These are phyloP conservation scores for Halenospora varia DNA, from an alignment of 495 filamentous ascomycete genomes.

Conservation along the genomic window DNA sequence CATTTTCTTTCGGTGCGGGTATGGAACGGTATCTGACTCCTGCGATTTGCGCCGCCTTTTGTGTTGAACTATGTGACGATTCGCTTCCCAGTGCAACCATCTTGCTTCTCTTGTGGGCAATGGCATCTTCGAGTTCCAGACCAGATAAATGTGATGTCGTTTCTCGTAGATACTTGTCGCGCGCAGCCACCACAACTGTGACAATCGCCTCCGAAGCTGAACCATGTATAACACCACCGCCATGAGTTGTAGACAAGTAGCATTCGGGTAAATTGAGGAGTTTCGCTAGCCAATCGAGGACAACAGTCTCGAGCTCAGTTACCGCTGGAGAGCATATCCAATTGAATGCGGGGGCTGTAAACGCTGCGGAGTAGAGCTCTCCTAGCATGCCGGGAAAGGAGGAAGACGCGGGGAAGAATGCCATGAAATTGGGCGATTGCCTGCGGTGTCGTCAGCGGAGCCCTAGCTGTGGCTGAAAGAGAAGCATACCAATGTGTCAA, in stretches of 20 bases:
- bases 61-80: slow-evolving; percentile 74
- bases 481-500: slow-evolving; percentile 79
- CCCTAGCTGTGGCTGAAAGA: not conserved
- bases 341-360: slow-evolving; percentile 91
- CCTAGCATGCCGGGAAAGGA: slow-evolving; percentile 87
- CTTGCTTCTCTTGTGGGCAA: slow-evolving; percentile 59
- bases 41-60: slow-evolving; percentile 83
- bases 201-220: slow-evolving; percentile 87
- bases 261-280: slow-evolving; percentile 67
- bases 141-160: slow-evolving; percentile 49
- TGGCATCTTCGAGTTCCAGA: slow-evolving; percentile 58
- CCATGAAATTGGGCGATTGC: slow-evolving; percentile 94
- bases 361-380: slow-evolving; percentile 86
- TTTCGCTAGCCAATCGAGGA: slow-evolving; percentile 87
- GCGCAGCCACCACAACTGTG: slow-evolving; percentile 81
- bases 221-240: slow-evolving; percentile 85
- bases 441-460: slow-evolving; percentile 15
- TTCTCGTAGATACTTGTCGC: slow-evolving; percentile 71
- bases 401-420: slow-evolving; percentile 84
- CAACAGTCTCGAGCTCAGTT: slow-evolving; percentile 94
- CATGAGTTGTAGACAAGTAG: slow-evolving; percentile 72
- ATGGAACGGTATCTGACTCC: slow-evolving; percentile 75
- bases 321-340: slow-evolving; percentile 94
- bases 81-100: slow-evolving; percentile 81
- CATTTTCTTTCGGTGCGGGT: slow-evolving; percentile 52